These are phyloP conservation scores for Paraphaeosphaeria sporulosa DNA, from an alignment of 2,329 filamentous ascomycete species.

Conservation along the genomic window DNA sequence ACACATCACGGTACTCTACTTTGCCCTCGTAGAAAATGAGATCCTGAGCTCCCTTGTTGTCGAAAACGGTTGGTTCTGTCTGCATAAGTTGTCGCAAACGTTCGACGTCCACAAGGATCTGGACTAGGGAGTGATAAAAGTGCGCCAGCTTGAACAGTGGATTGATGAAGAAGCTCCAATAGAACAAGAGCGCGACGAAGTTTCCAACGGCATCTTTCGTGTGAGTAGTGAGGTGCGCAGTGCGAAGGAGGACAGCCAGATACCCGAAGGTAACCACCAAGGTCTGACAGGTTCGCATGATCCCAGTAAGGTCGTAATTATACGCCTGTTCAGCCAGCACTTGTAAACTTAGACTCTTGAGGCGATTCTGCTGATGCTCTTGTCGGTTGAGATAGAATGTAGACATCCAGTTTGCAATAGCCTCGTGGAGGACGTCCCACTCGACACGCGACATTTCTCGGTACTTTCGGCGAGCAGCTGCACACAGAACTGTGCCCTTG, in stretches of 20 bases:
- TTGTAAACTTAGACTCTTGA: conserved; percentile 34
- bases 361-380: conserved; percentile 58
- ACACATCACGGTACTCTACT: conserved; percentile 60
- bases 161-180: conserved; percentile 35
- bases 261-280: conserved; percentile 16
- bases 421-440: conserved; percentile 59
- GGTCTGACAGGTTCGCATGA: conserved; percentile 9
- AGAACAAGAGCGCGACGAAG: conserved; percentile 17
- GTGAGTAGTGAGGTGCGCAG: conserved; percentile 9
- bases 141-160: conserved; percentile 56
- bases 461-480: conserved; percentile 2
- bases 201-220: conserved; percentile 15
- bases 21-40: conserved; percentile 55
- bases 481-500: conserved; percentile 5
- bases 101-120: conserved; percentile 68
- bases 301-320: conserved; percentile 6
- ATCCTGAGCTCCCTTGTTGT: conserved; percentile 36
- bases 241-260: conserved; percentile 16
- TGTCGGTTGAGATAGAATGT: conserved; percentile 64
- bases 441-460: conserved; percentile 5
- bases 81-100: conserved; percentile 62
- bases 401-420: conserved; percentile 63
- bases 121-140: conserved; percentile 53
- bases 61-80: conserved; percentile 60
- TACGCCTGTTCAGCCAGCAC: conserved; percentile 7